Evolutionary conservation across 2,329 filamentous ascomycete genomes (phyloP).

Genomic region (Sphaerostilbella broomeana): DNA sequence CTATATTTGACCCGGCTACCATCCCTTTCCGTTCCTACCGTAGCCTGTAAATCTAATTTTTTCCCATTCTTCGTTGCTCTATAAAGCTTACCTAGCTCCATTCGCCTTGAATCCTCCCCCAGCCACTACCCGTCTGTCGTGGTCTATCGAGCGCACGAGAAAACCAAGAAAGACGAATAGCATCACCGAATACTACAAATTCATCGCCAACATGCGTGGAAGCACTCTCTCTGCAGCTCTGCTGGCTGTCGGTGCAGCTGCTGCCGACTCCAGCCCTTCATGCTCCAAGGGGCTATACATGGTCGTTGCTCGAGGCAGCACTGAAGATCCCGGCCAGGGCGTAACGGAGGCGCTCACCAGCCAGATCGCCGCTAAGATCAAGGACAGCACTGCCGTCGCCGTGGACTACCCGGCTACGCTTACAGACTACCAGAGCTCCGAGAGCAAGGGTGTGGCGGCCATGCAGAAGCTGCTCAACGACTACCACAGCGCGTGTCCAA

Average conservation of each 20-base stretch:
- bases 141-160: no score
- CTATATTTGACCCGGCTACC: no score
- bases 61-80: no score
- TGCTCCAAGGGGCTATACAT: conserved; percentile 35
- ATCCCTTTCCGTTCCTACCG: no score
- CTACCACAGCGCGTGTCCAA: conserved; percentile 31
- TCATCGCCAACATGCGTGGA: conserved; percentile 8
- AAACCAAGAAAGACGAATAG: not conserved
- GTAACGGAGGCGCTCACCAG: conserved; percentile 27
- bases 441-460: conserved; percentile 26
- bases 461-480: conserved; percentile 25
- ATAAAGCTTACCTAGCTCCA: no score
- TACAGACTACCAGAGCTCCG: conserved; percentile 30
- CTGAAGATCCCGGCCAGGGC: conserved; percentile 29
- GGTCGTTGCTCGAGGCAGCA: conserved; percentile 34
- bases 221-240: conserved; percentile 7
- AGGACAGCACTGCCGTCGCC: conserved; percentile 28
- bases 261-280: conserved; percentile 14
- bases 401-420: conserved; percentile 34
- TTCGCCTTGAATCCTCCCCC: no score
- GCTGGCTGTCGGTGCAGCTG: conserved; percentile 10
- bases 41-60: no score
- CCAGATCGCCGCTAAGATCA: conserved; percentile 25
- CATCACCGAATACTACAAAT: not conserved
- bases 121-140: no score